Conservation (phyloP, 495 filamentous ascomycete species). For the Achaetomiella virescens region DNA sequence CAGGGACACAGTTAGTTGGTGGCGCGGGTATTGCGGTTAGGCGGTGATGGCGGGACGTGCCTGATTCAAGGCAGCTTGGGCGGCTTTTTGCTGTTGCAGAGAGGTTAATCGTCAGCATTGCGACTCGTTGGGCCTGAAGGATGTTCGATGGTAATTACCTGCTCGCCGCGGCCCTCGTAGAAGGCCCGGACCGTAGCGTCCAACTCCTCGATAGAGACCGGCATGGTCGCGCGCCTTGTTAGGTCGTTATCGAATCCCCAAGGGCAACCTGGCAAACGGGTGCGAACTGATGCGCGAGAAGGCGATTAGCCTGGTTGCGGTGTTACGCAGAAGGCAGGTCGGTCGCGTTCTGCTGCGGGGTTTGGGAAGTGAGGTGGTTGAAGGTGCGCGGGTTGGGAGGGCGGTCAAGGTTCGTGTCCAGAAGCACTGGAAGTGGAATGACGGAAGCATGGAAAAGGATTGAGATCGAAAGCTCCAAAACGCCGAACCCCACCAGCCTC, state of each 20-base stretch:
- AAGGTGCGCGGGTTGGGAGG: neutral
- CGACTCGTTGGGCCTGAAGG: constrained; percentile 4
- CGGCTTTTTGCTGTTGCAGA: constrained; percentile 83
- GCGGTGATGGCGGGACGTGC: constrained; percentile 43
- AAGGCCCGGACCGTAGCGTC: constrained; percentile 94
- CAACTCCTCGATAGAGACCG: constrained; percentile 75
- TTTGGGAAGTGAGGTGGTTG: neutral
- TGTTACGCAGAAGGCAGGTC: constrained; percentile 5
- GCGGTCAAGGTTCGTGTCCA: constrained; percentile 15
- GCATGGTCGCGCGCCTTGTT: constrained; percentile 38
- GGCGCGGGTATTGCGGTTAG: neutral
- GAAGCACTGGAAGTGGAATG: constrained; percentile 18
- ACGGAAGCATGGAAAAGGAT: constrained; percentile 30
- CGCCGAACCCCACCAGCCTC: constrained; percentile 36
- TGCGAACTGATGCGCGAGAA: neutral
- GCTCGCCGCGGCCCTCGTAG: constrained; percentile 89
- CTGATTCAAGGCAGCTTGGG: constrained; percentile 89
- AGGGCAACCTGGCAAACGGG: neutral
- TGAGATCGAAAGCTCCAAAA: constrained; percentile 34
- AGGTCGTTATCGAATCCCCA: constrained; percentile 1
- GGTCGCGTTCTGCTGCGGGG: constrained; percentile 3
- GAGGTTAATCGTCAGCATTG: constrained; percentile 25
- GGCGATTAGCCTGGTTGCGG: neutral
- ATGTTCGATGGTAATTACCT: constrained; percentile 50
- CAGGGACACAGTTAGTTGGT: constrained; percentile 12